These are phyloP conservation scores for Thermochaetoides dissita DNA, from an alignment of 2,329 filamentous ascomycete species.

Conservation along the genomic window DNA sequence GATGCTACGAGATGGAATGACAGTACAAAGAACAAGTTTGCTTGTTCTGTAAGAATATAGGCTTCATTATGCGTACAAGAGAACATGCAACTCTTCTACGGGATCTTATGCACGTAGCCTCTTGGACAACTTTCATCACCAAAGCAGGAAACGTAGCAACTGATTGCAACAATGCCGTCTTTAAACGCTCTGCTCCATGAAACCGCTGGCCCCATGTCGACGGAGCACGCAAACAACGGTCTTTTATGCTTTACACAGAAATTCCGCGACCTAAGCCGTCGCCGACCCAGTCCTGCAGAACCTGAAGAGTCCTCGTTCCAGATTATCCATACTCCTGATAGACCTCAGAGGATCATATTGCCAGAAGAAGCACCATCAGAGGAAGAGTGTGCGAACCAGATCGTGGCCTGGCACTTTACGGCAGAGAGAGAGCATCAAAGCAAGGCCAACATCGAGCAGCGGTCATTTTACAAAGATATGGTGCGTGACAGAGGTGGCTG, in stretches of 20 bases:
- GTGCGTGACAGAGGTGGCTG: no score
- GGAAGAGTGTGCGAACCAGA: constrained; percentile 16
- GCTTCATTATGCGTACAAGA: constrained; percentile 1
- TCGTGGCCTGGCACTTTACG: constrained; percentile 11
- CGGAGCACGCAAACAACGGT: not conserved
- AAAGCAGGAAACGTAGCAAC: not conserved
- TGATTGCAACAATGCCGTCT: not conserved
- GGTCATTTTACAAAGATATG: no score
- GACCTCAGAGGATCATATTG: constrained; percentile 10
- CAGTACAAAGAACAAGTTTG: constrained; percentile 7
- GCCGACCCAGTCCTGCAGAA: constrained; percentile 2
- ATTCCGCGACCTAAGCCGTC: constrained; percentile 8
- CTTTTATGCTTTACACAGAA: constrained; percentile 8
- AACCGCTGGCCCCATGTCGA: not conserved
- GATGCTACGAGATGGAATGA: not conserved
- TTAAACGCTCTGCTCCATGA: not conserved
- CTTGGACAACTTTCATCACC: not conserved
- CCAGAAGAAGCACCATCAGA: constrained; percentile 16
- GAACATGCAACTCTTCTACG: not conserved
- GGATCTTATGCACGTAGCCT: not conserved
- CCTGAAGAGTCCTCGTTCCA: constrained; percentile 3
- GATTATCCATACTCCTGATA: constrained; percentile 15
- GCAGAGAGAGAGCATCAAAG: not conserved
- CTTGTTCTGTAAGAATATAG: not conserved
- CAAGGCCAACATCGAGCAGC: no score